A percentile compares a stretch with the other conserved stretches of the same genome.
phyloP scores from a whole-genome alignment of 2,329 filamentous ascomycete genomes.

The Aspergillus sclerotialis region DNA sequence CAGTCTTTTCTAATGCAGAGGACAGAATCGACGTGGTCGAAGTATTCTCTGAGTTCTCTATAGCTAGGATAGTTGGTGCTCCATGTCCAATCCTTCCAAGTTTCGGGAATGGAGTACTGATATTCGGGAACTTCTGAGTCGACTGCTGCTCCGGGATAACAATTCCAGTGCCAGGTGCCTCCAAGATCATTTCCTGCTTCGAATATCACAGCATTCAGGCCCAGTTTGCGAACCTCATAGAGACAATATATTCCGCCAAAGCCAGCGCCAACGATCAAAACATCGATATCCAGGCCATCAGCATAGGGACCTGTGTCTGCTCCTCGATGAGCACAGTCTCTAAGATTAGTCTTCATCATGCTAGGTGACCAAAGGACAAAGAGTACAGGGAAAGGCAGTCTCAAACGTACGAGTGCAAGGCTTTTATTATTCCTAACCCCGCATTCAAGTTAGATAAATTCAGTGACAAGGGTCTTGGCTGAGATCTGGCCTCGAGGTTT shows the following conservation, averaged over 20 bases:
- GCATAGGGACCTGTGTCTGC: conserved; percentile 20
- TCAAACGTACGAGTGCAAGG: no score
- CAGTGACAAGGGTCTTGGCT: no score
- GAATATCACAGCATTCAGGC: conserved; percentile 43
- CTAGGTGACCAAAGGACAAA: no score
- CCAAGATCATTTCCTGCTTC: conserved; percentile 48
- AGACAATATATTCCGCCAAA: conserved; percentile 43
- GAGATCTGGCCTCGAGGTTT: no score
- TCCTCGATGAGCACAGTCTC: conserved; percentile 16
- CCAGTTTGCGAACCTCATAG: conserved; percentile 45
- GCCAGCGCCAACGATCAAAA: conserved; percentile 15
- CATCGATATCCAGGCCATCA: conserved; percentile 16
- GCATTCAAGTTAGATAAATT: no score
- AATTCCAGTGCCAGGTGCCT: conserved; percentile 52
- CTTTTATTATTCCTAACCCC: no score
- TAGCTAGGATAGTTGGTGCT: conserved; percentile 21
- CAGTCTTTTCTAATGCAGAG: conserved; percentile 39
- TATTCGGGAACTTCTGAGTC: conserved; percentile 51
- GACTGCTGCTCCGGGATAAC: conserved; percentile 49
- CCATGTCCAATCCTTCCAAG: conserved; percentile 43
- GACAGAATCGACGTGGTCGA: conserved; percentile 40
- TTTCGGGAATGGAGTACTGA: conserved; percentile 46
- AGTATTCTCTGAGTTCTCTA: conserved; percentile 40
- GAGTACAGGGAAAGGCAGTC: no score
- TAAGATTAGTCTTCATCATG: conserved; percentile 15